Evolutionary conservation across 1,284 basidiomycete species (phyloP), one percentile per base, ranked within the genome.

Genomic region (Porodaedalea pini): DNA sequence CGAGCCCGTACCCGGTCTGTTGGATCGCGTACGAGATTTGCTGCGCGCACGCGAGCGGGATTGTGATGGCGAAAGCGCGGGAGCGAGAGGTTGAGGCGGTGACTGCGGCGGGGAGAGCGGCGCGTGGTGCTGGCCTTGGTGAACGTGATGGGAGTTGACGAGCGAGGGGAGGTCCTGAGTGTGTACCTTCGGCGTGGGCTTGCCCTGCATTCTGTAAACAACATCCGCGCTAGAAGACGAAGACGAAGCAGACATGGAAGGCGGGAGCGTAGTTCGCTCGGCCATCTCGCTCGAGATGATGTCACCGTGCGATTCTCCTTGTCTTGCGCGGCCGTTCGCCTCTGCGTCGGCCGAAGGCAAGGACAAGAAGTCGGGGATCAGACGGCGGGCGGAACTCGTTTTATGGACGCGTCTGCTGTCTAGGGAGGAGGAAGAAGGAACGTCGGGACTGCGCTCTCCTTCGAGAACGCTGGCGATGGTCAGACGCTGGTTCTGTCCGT

Each of bases 21-120:
- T 47, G 10, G 45, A 47, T 19, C 53, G 51, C 13, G 52, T 29
- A 17, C 39, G 31, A 6, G 57, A 55, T 51, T 55, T 55, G 32
- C 52, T 51, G 3, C 57, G 51, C 1, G 51, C 23, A 6, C 48
- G 44, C 34, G 27, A 41, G 4, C 29, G 19, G 32, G 45, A 15
- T 43, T 25, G 19, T 45, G 41, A 25, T 19, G 41, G 50, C 31
- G 13, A 29, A 21, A 47, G 25, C 13, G 19, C 19, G 34, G 47
- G 47, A 32, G 51, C 10, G 5, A 32, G n/a, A 32, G 40, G 31
- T 49, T 57, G 56, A 5, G 56, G 56, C 13, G 52, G 57, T 6
- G 57, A 59, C 17, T 55, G 53, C 5, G 57, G 57, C 4, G 57
- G 57, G 4, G 57, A 59, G 29, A 43, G 39, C 19, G 57, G 57